These are phyloP conservation scores for Paramecium tetraurelia DNA, from an alignment of 73 alveolate genomes.

Conservation along the genomic window DNA sequence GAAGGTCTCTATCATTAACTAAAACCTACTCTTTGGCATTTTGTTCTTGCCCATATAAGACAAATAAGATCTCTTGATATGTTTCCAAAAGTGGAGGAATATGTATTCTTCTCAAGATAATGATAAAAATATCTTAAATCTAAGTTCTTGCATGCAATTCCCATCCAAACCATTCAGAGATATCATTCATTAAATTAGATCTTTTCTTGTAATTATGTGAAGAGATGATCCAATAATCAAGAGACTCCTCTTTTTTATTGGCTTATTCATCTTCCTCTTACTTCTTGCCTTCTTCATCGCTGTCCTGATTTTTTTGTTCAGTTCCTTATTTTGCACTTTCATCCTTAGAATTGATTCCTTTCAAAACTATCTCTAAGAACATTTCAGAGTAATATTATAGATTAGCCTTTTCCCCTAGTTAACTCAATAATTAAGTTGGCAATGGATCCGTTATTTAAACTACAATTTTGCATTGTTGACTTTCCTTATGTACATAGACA, in stretches of 20 bases:
- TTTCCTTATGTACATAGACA: slow-evolving; percentile 20
- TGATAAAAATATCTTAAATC: slow-evolving; percentile 26
- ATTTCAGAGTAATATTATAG: slow-evolving; percentile 37
- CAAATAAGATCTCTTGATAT: slow-evolving; percentile 20
- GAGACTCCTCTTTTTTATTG: neutral
- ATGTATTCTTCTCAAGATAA: neutral
- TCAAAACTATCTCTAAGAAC: neutral
- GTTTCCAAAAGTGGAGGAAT: slow-evolving; percentile 29
- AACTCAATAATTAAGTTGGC: neutral
- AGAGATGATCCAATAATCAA: slow-evolving; percentile 24
- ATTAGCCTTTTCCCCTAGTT: neutral
- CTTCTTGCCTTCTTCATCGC: neutral
- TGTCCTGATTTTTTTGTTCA: neutral
- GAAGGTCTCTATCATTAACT: slow-evolving; percentile 12
- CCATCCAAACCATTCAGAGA: slow-evolving; percentile 45
- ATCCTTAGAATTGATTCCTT: neutral
- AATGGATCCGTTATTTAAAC: neutral
- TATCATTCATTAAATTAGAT: slow-evolving; percentile 22
- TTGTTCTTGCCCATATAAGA: slow-evolving; percentile 18
- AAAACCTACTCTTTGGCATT: neutral
- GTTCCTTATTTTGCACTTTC: neutral
- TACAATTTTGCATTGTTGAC: neutral
- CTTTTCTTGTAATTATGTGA: slow-evolving; percentile 16
- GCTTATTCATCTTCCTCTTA: neutral
- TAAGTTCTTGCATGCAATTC: slow-evolving; percentile 40